These are phyloP conservation scores for Lepraria neglecta DNA, from an alignment of 495 filamentous ascomycete genomes.

Conservation along the genomic window DNA sequence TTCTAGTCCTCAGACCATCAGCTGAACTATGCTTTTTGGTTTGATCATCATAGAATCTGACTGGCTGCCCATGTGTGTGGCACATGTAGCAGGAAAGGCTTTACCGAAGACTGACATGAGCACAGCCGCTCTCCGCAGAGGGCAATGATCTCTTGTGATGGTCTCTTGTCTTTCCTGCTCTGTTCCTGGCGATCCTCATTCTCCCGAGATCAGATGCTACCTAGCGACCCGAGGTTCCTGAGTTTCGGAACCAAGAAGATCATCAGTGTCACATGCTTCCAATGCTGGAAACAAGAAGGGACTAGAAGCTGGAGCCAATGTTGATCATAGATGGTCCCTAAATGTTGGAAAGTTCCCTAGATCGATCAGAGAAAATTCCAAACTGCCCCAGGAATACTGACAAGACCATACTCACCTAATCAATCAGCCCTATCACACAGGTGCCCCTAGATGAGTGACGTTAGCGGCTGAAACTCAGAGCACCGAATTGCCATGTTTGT, in stretches of 20 bases:
- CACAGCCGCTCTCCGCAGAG: too few species aligned
- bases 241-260: slow-evolving; percentile 1
- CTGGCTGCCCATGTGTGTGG: neutral
- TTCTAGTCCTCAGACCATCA: too few species aligned
- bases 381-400: too few species aligned
- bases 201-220: too few species aligned
- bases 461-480: neutral
- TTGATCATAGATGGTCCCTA: neutral
- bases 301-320: neutral
- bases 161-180: neutral
- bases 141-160: neutral
- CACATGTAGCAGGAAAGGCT: neutral
- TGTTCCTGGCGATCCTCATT: neutral
- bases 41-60: slow-evolving; percentile 24
- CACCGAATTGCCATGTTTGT: neutral
- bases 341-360: neutral
- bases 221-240: neutral
- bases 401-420: neutral
- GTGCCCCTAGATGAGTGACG: slow-evolving; percentile 2
- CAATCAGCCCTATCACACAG: neutral
- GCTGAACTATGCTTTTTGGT: slow-evolving; percentile 27
- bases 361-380: neutral
- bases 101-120: neutral
- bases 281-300: neutral
- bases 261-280: neutral